Conservation (phyloP, 495 filamentous ascomycete genomes). For the Aspergillus sclerotiicarbonarius region DNA sequence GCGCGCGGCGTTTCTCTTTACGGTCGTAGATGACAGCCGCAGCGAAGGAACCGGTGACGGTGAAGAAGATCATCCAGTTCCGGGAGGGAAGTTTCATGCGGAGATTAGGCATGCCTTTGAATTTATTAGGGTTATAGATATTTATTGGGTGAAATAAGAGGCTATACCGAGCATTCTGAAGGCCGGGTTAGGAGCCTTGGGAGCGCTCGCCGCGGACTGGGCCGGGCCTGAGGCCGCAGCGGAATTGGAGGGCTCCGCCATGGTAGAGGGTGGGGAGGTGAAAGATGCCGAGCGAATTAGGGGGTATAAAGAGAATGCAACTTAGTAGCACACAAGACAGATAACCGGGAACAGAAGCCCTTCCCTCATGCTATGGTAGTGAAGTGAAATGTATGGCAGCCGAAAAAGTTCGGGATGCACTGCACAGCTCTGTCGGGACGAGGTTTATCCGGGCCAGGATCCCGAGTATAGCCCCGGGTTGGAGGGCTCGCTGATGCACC, state of each 20-base stretch:
- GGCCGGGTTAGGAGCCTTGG: constrained; percentile 61
- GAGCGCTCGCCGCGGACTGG: constrained; percentile 32
- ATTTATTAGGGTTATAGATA: background rate
- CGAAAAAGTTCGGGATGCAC: constrained; percentile 18
- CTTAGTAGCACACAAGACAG: background rate
- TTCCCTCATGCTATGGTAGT: background rate
- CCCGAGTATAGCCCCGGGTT: background rate
- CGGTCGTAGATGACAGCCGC: constrained; percentile 85
- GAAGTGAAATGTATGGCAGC: background rate
- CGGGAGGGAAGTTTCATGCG: constrained; percentile 86
- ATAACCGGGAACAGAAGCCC: background rate
- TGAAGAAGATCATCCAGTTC: constrained; percentile 95
- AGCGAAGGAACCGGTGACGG: constrained; percentile 72
- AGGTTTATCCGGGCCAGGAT: constrained; percentile 11
- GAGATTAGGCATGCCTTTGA: constrained; percentile 67
- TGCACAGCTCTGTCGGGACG: constrained; percentile 8
- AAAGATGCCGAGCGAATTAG: background rate
- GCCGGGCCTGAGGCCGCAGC: constrained; percentile 28
- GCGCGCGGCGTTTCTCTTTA: constrained; percentile 75
- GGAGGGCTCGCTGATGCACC: background rate
- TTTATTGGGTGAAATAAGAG: background rate
- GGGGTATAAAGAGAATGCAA: background rate
- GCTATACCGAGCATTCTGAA: constrained; percentile 68
- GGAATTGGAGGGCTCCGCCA: constrained; percentile 39
- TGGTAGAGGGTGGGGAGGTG: constrained; percentile 11